phyloP scores from a whole-genome alignment of 768 basidiomycete genomes.

The Tulasnella calospora region DNA sequence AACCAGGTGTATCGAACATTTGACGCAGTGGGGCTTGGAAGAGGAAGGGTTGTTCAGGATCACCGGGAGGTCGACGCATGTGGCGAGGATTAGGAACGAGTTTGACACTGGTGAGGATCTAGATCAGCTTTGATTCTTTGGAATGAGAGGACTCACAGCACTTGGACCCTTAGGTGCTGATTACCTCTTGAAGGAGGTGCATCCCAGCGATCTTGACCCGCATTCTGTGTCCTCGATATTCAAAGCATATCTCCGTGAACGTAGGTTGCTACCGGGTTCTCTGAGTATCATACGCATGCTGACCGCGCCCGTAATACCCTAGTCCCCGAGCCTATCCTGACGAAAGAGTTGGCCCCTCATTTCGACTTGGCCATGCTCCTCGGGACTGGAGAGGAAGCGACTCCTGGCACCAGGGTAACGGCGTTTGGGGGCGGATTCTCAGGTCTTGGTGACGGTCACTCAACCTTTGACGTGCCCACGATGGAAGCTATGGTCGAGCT shows the following conservation, averaged over 20 bases:
- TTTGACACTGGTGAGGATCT: conserved; percentile 74
- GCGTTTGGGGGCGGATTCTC: conserved; percentile 17
- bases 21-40: conserved; percentile 75
- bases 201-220: conserved; percentile 85
- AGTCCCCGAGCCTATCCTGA: conserved; percentile 88
- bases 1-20: conserved; percentile 75
- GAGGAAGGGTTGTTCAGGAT: conserved; percentile 88
- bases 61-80: conserved; percentile 76
- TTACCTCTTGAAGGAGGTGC: conserved; percentile 70
- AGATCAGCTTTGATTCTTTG: conserved; percentile 1
- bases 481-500: conserved; percentile 44
- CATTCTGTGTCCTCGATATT: conserved; percentile 91
- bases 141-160: conserved; percentile 10
- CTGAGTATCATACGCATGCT: conserved; percentile 7
- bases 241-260: conserved; percentile 86
- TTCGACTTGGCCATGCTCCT: conserved; percentile 71
- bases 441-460: background rate
- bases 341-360: conserved; percentile 58
- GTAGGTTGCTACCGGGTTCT: conserved; percentile 48
- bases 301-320: conserved; percentile 23
- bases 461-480: conserved; percentile 22
- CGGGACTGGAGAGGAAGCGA: conserved; percentile 42
- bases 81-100: conserved; percentile 65
- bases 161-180: conserved; percentile 59
- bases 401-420: conserved; percentile 1